phyloP scores from a whole-genome alignment of 2,329 filamentous ascomycete genomes.

The Paramyrothecium sp. region DNA sequence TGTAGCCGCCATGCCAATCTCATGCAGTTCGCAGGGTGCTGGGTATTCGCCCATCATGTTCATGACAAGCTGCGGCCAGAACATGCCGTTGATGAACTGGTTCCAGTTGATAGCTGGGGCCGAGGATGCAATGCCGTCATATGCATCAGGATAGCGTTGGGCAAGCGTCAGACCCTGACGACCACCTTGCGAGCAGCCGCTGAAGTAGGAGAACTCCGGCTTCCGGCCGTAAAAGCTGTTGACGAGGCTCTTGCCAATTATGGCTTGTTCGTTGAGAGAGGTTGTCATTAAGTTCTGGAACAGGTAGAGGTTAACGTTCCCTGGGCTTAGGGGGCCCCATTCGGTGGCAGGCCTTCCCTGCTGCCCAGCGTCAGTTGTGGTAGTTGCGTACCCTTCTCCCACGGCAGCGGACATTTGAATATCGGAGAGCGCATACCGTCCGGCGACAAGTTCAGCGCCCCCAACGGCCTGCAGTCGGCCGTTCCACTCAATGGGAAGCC shows the following conservation, averaged over 20 bases:
- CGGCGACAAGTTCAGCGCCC: constrained; percentile 12
- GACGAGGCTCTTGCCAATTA: constrained; percentile 1
- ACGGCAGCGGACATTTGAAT: not conserved
- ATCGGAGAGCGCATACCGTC: not conserved
- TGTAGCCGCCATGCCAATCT: constrained; percentile 12
- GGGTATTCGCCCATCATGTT: not conserved
- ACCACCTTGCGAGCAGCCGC: too few relatives aligned
- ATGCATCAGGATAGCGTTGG: constrained; percentile 49
- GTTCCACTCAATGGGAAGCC: constrained; percentile 14
- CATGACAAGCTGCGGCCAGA: not conserved
- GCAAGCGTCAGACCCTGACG: constrained; percentile 51
- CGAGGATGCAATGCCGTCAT: constrained; percentile 50
- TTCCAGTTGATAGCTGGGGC: constrained; percentile 29
- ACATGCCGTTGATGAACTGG: constrained; percentile 3
- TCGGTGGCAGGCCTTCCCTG: too few relatives aligned
- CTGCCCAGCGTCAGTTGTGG: constrained; percentile 18
- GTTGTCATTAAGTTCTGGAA: not conserved
- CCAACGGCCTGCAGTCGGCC: constrained; percentile 11
- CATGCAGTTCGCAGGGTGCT: constrained; percentile 27
- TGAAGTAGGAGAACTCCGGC: constrained; percentile 46
- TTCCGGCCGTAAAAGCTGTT: constrained; percentile 42
- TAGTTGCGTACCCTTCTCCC: constrained; percentile 10
- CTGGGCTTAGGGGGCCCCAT: too few relatives aligned
- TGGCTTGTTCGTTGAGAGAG: constrained; percentile 4
- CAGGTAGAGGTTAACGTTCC: too few relatives aligned